Base-by-base conservation (phyloP, 495 filamentous ascomycete species). In the Bryoglossum gracile region DNA sequence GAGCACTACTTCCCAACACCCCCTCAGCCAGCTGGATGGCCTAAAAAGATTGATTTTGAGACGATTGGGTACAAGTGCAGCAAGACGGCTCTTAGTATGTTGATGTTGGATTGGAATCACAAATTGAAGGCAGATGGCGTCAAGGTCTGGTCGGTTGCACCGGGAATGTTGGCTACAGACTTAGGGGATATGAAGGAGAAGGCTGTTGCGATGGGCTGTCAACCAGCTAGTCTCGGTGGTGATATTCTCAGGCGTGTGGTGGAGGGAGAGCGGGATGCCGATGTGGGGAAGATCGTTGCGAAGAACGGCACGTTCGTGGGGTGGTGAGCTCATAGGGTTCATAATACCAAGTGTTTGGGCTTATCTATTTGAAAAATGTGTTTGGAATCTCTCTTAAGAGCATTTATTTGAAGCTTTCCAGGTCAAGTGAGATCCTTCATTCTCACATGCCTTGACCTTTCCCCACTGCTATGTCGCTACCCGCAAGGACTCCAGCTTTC, bases 61-160 rank as follows among this genome's bases (percentile, higher is more conserved):
- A 52, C 54, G 17, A 49, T 64, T n/a, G 61, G 64, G 4, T 83
- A 84, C 52, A 70, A 77, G 3, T 65, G 63, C 46, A 60, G 67
- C 25, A 83, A 85, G 67, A 71, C 76, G 1, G 80, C 71, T 8
- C 48, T 84, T 49, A 83, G 83, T 51, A 83, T 83, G 80, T 11
- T 82, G 62, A 80, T 83, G 77, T 63, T 70, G 32, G 72, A 76
- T 46, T 84, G 77, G 78, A 37, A 57, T 22, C 63, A 69, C 6
- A 57, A 69, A 14, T 58, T 84, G 47, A 65, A 67, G 48, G 68
- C 72, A 16, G 81, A 84, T 50, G 76, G 76, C 0, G 78, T 83
- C 1, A 82, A 82, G 60, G 71, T 77, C 0, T 83, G 69, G 68
- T 54, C 52, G 16, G 58, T 83, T 9, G 67, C 62, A 3, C 81